These are phyloP conservation scores for Ramaria sp. DNA, from an alignment of 768 basidiomycete species.

Conservation along the genomic window DNA sequence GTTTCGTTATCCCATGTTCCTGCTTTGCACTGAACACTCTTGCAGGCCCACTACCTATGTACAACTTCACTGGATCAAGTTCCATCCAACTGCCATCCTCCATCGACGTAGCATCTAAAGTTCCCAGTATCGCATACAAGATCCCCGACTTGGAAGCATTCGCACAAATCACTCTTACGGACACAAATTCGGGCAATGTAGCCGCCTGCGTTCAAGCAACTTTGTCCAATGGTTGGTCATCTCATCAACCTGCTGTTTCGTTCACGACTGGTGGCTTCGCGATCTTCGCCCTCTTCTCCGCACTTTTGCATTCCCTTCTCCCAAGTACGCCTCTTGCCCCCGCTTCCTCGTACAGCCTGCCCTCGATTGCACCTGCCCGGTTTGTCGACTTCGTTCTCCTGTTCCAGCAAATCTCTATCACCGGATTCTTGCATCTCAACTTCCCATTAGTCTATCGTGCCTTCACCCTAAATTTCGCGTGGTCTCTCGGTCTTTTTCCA, in stretches of 20 bases:
- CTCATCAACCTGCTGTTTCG: conserved; percentile 60
- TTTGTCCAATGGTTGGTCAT: conserved; percentile 83
- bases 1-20: conserved; percentile 66
- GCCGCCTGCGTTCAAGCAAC: conserved; percentile 90
- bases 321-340: conserved; percentile 29
- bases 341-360: conserved; percentile 30
- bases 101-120: conserved; percentile 38
- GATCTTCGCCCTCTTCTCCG: conserved; percentile 39
- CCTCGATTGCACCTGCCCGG: conserved; percentile 58
- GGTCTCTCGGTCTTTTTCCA: conserved; percentile 72
- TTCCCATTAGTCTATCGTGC: conserved; percentile 78
- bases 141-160: conserved; percentile 91
- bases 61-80: conserved; percentile 31
- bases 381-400: conserved; percentile 74
- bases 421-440: conserved; percentile 73
- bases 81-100: conserved; percentile 53
- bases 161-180: conserved; percentile 65
- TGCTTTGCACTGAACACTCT: conserved; percentile 30
- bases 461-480: conserved; percentile 80
- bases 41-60: conserved; percentile 21
- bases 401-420: conserved; percentile 75
- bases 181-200: conserved; percentile 56
- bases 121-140: conserved; percentile 74
- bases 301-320: conserved; percentile 30
- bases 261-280: conserved; percentile 66